These are phyloP conservation scores for Pseudocercospora ulei DNA, from an alignment of 2,329 filamentous ascomycete species.

Conservation along the genomic window DNA sequence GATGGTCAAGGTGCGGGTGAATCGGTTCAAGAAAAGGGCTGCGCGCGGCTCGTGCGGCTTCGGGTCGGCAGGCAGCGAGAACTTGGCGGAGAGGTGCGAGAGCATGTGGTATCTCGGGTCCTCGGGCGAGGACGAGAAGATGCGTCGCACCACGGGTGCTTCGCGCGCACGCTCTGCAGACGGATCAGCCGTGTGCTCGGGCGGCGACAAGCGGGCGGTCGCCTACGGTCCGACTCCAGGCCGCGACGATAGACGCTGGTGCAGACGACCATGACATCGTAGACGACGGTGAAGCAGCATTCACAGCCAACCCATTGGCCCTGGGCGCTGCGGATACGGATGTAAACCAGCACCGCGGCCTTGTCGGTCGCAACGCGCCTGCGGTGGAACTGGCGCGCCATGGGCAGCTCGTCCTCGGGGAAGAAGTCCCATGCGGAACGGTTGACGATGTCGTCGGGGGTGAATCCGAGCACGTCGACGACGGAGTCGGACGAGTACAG, in stretches of 20 bases:
- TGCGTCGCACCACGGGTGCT: constrained; percentile 64
- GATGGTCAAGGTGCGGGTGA: constrained; percentile 69
- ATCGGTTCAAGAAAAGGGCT: constrained; percentile 75
- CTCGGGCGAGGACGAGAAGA: constrained; percentile 70
- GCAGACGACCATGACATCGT: constrained; percentile 77
- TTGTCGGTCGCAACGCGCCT: constrained; percentile 70
- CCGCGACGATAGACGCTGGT: constrained; percentile 66
- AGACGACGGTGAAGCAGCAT: constrained; percentile 80
- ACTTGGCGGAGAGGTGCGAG: constrained; percentile 73
- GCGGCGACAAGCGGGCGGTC: not conserved
- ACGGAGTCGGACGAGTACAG: constrained; percentile 78
- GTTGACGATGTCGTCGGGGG: constrained; percentile 63
- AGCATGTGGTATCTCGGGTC: constrained; percentile 87
- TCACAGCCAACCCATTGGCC: constrained; percentile 71
- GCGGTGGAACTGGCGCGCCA: constrained; percentile 62
- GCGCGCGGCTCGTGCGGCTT: constrained; percentile 68
- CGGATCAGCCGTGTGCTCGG: constrained; percentile 13
- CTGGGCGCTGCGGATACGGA: constrained; percentile 56
- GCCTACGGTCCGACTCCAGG: constrained; percentile 64
- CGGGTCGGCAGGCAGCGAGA: constrained; percentile 48
- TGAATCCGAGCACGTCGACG: constrained; percentile 70
- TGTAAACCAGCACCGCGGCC: constrained; percentile 74
- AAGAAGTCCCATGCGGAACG: constrained; percentile 79
- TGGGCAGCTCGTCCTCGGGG: constrained; percentile 67
- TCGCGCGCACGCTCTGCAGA: constrained; percentile 62